These are phyloP conservation scores for Sporobolomyces pararoseus DNA, from an alignment of 768 basidiomycete species.

Conservation along the genomic window DNA sequence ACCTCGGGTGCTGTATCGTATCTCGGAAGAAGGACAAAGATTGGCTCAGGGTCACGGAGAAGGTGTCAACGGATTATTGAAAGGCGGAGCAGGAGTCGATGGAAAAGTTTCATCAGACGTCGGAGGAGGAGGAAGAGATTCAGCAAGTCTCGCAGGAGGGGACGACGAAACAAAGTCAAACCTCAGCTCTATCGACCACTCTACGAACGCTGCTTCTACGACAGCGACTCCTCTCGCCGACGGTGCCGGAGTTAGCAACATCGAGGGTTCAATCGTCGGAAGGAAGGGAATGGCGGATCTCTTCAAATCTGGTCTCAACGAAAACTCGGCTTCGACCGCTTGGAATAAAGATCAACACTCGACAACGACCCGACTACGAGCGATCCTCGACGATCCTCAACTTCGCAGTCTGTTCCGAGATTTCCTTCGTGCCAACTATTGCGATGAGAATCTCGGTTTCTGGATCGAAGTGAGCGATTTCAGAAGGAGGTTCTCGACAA, in stretches of 20 bases:
- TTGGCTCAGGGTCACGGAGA: conserved; percentile 66
- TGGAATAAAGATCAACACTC: conserved; percentile 64
- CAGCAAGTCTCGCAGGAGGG: conserved; percentile 21
- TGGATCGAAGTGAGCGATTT: conserved; percentile 98
- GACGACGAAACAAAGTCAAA: conserved; percentile 1
- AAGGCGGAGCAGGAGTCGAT: conserved; percentile 55
- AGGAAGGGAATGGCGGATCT: conserved; percentile 39
- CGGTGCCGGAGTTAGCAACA: conserved; percentile 30
- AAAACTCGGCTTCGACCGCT: conserved; percentile 36
- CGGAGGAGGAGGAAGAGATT: conserved; percentile 9
- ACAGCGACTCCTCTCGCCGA: not conserved
- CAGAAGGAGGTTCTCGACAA: conserved; percentile 90
- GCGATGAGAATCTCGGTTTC: conserved; percentile 96
- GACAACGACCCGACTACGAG: conserved; percentile 82
- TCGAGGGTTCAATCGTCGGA: conserved; percentile 29
- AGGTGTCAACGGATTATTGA: conserved; percentile 69
- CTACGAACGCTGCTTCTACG: not conserved
- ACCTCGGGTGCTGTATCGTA: conserved; percentile 86
- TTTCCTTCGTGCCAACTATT: conserved; percentile 88
- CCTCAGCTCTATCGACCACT: not conserved
- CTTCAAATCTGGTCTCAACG: conserved; percentile 39
- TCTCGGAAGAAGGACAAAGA: conserved; percentile 85
- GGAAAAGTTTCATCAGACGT: conserved; percentile 48
- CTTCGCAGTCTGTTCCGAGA: conserved; percentile 88
- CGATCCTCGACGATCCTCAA: conserved; percentile 88